Percentiles rank a stretch among this genome's conserved stretches.
Evolutionary conservation across 2,329 filamentous ascomycete genomes (phyloP).

Genomic region (Botryotinia narcissicola): DNA sequence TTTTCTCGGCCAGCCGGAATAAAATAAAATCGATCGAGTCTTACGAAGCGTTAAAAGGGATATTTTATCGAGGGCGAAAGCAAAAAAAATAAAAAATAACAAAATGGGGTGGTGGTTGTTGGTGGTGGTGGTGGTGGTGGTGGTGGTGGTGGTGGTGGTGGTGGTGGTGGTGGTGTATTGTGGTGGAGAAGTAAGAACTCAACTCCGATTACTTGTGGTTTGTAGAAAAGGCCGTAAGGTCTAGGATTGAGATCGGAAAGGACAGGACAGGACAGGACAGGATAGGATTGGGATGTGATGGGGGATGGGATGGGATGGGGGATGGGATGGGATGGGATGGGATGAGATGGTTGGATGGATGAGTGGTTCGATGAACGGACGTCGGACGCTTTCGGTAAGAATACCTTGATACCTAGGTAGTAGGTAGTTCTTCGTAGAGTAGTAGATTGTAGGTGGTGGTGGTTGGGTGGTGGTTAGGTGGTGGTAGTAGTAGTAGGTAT

Average conservation of each 20-base stretch:
- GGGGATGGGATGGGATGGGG: no score
- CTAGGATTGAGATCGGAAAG: neutral
- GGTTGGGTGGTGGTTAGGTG: no score
- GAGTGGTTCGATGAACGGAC: constrained; percentile 3
- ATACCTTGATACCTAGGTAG: neutral
- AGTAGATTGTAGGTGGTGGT: neutral
- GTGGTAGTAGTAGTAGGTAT: no score
- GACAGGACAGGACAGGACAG: neutral
- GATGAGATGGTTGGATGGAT: neutral
- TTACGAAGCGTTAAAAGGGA: neutral
- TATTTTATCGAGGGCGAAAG: neutral
- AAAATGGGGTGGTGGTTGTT: neutral
- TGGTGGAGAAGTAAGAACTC: neutral
- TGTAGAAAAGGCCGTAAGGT: neutral
- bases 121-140: neutral
- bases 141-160: neutral
- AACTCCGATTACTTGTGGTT: constrained; percentile 2
- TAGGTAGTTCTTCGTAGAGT: no score
- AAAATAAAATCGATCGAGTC: neutral
- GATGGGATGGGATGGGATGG: neutral
- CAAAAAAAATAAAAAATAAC: neutral
- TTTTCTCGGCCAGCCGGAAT: constrained; percentile 20
- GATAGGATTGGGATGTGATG: neutral
- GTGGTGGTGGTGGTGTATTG: constrained; percentile 2
- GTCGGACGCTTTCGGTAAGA: neutral